Percentiles rank a stretch among this genome's conserved stretches.
These are phyloP conservation scores for Penicillium sp. DNA, from an alignment of 2,329 filamentous ascomycete species.

Conservation along the genomic window DNA sequence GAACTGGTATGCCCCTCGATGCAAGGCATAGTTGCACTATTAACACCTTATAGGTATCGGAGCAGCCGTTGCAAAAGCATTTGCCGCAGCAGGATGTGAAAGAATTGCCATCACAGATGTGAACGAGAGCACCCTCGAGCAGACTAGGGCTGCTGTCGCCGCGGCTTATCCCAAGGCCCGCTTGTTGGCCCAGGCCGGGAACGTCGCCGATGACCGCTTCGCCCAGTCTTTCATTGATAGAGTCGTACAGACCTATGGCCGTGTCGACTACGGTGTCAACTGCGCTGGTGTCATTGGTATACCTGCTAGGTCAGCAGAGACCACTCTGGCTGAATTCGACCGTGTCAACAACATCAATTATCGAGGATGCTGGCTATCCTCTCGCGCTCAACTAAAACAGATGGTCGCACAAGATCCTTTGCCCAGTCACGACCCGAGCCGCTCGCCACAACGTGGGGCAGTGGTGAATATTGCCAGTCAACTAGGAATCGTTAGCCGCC, in stretches of 20 bases:
- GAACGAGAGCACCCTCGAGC: conserved; percentile 38
- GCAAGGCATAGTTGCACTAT: conserved; percentile 1
- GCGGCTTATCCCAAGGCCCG: conserved; percentile 32
- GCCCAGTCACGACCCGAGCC: conserved; percentile 32
- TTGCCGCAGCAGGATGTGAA: conserved; percentile 48
- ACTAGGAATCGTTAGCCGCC: conserved; percentile 48
- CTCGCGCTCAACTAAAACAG: conserved; percentile 41
- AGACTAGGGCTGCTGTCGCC: conserved; percentile 25
- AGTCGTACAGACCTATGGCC: conserved; percentile 29
- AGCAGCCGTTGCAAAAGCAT: conserved; percentile 49
- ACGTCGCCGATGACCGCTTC: conserved; percentile 48
- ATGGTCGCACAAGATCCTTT: conserved; percentile 48
- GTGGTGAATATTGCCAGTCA: conserved; percentile 53
- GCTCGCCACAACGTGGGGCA: conserved; percentile 42
- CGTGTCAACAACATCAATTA: conserved; percentile 54
- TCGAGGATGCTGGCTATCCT: conserved; percentile 47
- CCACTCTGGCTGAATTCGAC: conserved; percentile 48
- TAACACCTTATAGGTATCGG: conserved; percentile 47
- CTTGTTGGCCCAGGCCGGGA: conserved; percentile 39
- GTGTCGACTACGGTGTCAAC: conserved; percentile 54
- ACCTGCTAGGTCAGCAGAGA: conserved; percentile 38
- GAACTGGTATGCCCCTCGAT: conserved; percentile 36
- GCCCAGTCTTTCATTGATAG: conserved; percentile 33
- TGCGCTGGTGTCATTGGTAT: conserved; percentile 49
- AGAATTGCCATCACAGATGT: conserved; percentile 54